phyloP scores from a whole-genome alignment of 495 filamentous ascomycete genomes.

The Penicillium salamii region DNA sequence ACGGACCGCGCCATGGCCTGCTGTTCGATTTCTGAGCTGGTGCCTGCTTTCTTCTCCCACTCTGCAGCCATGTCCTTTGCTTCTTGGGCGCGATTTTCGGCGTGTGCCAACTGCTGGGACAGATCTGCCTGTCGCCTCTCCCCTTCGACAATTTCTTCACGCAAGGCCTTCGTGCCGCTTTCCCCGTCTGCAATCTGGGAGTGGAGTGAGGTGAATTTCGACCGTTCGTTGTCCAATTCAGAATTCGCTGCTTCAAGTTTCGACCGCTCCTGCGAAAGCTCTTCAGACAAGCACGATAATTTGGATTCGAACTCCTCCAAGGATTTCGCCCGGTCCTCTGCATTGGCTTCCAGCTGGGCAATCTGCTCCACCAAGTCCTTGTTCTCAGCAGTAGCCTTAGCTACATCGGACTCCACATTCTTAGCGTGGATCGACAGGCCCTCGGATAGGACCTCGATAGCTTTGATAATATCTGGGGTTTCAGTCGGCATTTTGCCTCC shows the following conservation, averaged over 20 bases:
- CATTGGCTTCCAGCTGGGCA: conserved; percentile 36
- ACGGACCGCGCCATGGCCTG: conserved; percentile 51
- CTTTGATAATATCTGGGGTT: conserved; percentile 55
- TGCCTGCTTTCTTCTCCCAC: conserved; percentile 55
- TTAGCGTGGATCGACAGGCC: conserved; percentile 50
- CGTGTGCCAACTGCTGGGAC: conserved; percentile 62
- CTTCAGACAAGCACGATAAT: conserved; percentile 34
- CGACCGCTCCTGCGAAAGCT: conserved; percentile 54
- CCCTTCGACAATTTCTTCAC: conserved; percentile 66
- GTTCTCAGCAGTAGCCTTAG: conserved; percentile 37
- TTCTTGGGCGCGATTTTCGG: conserved; percentile 60
- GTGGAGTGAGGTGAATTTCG: conserved; percentile 62
- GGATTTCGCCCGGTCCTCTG: conserved; percentile 41
- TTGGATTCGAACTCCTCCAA: conserved; percentile 43
- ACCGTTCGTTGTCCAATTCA: conserved; percentile 65
- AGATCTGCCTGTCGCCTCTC: conserved; percentile 60
- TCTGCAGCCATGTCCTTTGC: conserved; percentile 65
- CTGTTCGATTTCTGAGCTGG: conserved; percentile 49
- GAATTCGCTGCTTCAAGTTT: conserved; percentile 54
- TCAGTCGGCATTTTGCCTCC: conserved; percentile 56
- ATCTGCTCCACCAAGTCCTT: conserved; percentile 51
- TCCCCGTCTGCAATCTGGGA: conserved; percentile 72
- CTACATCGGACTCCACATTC: conserved; percentile 37
- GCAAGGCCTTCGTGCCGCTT: conserved; percentile 72
- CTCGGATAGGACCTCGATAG: conserved; percentile 59